A percentile compares a stretch with the other conserved stretches of the same genome.
These are phyloP conservation scores for Rubroshorea leprosula DNA, from an alignment of 345 rosid species.

Conservation along the genomic window DNA sequence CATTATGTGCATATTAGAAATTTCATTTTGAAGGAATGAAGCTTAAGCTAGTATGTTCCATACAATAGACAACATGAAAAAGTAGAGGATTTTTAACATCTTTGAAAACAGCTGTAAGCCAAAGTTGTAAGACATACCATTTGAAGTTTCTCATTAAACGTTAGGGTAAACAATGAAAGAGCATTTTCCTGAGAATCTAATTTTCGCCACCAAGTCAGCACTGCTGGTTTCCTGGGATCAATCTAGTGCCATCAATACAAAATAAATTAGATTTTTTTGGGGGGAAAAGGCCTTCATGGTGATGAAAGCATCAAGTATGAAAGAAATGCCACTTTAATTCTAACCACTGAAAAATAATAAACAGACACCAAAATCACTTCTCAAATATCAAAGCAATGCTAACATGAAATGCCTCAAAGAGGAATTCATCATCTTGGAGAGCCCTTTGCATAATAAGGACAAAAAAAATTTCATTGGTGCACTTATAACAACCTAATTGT, in stretches of 20 bases:
- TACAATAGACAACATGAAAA: neutral
- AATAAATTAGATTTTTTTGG: neutral
- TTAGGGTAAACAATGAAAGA: constrained; percentile 39
- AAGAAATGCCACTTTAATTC: neutral
- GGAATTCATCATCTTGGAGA: too few relatives aligned
- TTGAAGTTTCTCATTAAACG: constrained; percentile 46
- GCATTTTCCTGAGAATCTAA: constrained; percentile 27
- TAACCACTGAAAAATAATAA: neutral
- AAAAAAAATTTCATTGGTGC: too few relatives aligned
- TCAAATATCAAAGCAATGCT: constrained; percentile 1
- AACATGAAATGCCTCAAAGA: constrained; percentile 1
- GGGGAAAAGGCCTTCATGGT: neutral
- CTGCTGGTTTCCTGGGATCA: constrained; percentile 46
- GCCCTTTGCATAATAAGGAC: too few relatives aligned
- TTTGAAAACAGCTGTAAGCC: neutral
- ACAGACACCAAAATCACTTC: constrained; percentile 1
- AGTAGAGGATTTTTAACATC: too few relatives aligned
- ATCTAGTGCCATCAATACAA: constrained; percentile 31
- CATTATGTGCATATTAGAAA: too few relatives aligned
- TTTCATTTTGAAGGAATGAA: neutral
- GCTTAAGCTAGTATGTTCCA: neutral
- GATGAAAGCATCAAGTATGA: neutral
- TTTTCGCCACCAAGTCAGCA: constrained; percentile 64
- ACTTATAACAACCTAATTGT: too few relatives aligned
- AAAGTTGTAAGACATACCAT: constrained; percentile 38